Conservation (phyloP, 192 early-diverging fungal species). For the Entomortierella chlamydospora region DNA sequence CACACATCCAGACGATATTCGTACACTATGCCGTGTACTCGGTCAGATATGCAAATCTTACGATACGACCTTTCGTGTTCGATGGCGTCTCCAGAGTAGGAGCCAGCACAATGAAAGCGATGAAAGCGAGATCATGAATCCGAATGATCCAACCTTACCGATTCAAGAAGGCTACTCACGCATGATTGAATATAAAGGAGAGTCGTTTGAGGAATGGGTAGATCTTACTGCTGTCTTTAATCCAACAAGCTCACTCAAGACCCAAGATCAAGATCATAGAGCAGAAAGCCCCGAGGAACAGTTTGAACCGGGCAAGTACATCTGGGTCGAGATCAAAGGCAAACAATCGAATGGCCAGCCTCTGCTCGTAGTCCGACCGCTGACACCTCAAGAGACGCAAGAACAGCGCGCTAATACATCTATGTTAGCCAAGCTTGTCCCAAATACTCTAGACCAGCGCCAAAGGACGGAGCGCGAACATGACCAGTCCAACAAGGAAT, state of each 20-base stretch:
- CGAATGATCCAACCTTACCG: not conserved
- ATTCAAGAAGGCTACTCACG: not conserved
- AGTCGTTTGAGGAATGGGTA: constrained; percentile 41
- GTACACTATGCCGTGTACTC: constrained; percentile 24
- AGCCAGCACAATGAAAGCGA: not conserved
- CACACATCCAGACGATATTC: constrained; percentile 38
- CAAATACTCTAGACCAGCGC: not conserved
- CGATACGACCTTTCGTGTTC: constrained; percentile 14
- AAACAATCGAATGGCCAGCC: constrained; percentile 29
- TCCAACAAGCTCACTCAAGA: not conserved
- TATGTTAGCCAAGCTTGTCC: not conserved
- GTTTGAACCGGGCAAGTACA: not conserved
- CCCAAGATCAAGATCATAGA: not conserved
- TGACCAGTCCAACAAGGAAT: not conserved
- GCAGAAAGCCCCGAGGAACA: not conserved
- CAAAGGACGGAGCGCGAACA: not conserved
- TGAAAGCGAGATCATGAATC: not conserved
- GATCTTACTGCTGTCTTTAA: constrained; percentile 23
- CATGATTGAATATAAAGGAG: constrained; percentile 40
- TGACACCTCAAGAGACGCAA: constrained; percentile 13
- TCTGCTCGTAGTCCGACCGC: constrained; percentile 24
- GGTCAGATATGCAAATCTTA: constrained; percentile 29
- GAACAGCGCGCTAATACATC: not conserved
- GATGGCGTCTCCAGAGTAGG: constrained; percentile 15
- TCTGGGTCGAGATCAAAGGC: constrained; percentile 32